Evolutionary conservation across 352 stramenopile species (phyloP).

Genomic region (Phytophthora pistaciae): DNA sequence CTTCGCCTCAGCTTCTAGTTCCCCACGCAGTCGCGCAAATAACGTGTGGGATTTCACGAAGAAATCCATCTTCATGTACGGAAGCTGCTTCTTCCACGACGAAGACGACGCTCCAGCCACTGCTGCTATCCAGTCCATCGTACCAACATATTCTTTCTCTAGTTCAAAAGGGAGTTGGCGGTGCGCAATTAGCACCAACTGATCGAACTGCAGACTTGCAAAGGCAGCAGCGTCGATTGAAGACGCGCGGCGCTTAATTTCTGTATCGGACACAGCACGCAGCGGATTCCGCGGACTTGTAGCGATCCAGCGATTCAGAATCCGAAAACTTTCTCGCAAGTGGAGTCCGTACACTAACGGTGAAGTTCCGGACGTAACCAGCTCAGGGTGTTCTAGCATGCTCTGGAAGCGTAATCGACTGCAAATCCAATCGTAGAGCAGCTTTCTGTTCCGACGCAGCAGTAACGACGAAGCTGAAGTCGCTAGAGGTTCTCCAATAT

Average conservation of each 20-base stretch:
- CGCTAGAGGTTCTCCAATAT: not conserved
- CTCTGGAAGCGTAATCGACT: constrained; percentile 65
- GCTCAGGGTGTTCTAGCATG: constrained; percentile 64
- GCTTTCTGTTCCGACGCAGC: constrained; percentile 45
- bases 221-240: constrained; percentile 49
- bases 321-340: constrained; percentile 57
- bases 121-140: constrained; percentile 45
- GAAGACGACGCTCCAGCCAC: not conserved
- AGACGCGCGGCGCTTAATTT: constrained; percentile 39
- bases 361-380: constrained; percentile 43
- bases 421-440: constrained; percentile 67
- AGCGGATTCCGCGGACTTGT: constrained; percentile 60
- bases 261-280: constrained; percentile 20
- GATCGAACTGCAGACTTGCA: constrained; percentile 62
- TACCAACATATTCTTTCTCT: constrained; percentile 43
- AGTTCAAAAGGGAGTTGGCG: constrained; percentile 33
- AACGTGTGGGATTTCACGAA: constrained; percentile 50
- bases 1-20: constrained; percentile 41
- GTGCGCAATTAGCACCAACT: constrained; percentile 53
- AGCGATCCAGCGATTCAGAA: constrained; percentile 67
- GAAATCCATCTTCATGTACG: constrained; percentile 50
- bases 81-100: constrained; percentile 21
- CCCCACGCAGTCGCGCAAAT: constrained; percentile 44
- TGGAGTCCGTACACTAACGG: constrained; percentile 51
- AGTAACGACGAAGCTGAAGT: constrained; percentile 41